A percentile compares a stretch with the other conserved stretches of the same genome.
phyloP scores from a whole-genome alignment of 495 filamentous ascomycete genomes.

The Neurospora terricola region DNA sequence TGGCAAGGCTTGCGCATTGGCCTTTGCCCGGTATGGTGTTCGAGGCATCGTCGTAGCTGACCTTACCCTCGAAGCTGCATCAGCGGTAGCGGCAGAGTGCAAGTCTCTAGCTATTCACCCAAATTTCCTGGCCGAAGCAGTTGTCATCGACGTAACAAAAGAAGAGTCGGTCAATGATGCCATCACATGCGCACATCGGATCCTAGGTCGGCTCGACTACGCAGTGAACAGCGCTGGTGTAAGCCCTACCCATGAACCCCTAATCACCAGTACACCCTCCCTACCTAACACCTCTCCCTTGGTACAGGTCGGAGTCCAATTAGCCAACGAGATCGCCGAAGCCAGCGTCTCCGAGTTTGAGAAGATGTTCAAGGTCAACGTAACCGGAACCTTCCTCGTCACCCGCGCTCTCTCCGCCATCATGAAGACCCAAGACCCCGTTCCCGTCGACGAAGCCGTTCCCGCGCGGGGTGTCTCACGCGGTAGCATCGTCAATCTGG shows the following conservation, averaged over 20 bases:
- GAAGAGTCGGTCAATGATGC: neutral
- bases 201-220: neutral
- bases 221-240: neutral
- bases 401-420: neutral
- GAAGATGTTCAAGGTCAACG: neutral
- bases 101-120: neutral
- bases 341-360: neutral
- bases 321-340: neutral
- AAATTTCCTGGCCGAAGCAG: neutral
- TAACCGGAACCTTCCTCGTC: neutral
- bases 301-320: neutral
- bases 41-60: neutral
- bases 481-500: neutral
- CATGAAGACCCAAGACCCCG: neutral
- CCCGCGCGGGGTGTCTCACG: neutral
- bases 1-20: neutral
- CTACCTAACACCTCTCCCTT: neutral
- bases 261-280: neutral
- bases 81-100: neutral
- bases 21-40: neutral
- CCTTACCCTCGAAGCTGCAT: neutral
- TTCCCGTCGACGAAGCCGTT: neutral
- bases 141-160: neutral
- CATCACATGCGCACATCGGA: neutral
- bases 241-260: neutral